These are phyloP conservation scores for Durio zibethinus DNA, from an alignment of 345 rosid genomes.

Conservation along the genomic window DNA sequence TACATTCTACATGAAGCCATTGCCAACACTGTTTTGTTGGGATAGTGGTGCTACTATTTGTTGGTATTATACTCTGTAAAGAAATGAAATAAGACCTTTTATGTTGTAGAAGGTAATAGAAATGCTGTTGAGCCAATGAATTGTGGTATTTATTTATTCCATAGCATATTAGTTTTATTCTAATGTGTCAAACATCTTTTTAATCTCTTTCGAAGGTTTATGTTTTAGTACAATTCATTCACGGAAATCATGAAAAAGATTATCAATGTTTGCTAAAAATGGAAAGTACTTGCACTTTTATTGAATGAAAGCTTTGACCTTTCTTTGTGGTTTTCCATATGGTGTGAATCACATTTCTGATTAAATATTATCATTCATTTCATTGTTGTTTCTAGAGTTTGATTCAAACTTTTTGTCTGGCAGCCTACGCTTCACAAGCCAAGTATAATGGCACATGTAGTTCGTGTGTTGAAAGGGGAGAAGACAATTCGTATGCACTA, in stretches of 20 bases:
- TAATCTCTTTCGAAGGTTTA: neutral
- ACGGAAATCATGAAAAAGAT: neutral
- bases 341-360: neutral
- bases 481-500: constrained; percentile 98
- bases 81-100: neutral
- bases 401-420: constrained; percentile 26
- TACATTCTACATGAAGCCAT: neutral
- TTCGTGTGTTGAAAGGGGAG: constrained; percentile 89
- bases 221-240: neutral
- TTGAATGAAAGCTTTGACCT: neutral
- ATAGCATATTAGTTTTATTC: neutral
- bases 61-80: neutral
- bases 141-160: neutral
- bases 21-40: neutral
- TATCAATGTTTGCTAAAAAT: neutral
- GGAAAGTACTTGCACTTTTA: neutral
- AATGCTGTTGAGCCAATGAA: neutral
- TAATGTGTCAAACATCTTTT: constrained; percentile 1
- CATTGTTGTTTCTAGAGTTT: constrained; percentile 13
- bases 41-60: neutral
- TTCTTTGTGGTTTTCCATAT: neutral
- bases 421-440: constrained; percentile 99
- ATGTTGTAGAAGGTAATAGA: neutral
- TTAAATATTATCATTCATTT: neutral
- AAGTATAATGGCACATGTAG: constrained; percentile 93